Evolutionary conservation across 2,329 filamentous ascomycete species (phyloP).

Genomic region (Sphaceloma murrayae): DNA sequence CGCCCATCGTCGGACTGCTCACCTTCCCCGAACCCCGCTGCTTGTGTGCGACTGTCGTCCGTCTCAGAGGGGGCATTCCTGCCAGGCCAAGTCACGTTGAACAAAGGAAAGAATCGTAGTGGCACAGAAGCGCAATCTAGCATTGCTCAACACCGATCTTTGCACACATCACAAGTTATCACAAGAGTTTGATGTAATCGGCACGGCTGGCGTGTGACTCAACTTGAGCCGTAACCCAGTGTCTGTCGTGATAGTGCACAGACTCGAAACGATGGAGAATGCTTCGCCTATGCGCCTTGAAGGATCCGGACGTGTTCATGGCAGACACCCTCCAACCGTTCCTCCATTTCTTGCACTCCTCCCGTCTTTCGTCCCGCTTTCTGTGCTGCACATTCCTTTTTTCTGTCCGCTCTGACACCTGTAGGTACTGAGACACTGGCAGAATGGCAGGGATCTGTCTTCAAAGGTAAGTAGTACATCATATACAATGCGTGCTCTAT

Average conservation of each 20-base stretch:
- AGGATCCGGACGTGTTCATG: constrained; percentile 12
- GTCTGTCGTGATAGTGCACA: constrained; percentile 6
- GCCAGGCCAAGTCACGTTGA: too few species aligned
- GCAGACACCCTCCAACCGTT: constrained; percentile 15
- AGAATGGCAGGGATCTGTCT: too few species aligned
- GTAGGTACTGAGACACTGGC: constrained; percentile 1
- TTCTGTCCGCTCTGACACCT: constrained; percentile 1
- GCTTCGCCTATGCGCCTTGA: constrained; percentile 1
- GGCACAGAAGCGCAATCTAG: too few species aligned
- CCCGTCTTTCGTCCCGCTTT: not conserved
- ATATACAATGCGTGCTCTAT: constrained; percentile 5
- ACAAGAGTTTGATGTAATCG: not conserved
- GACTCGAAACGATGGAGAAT: constrained; percentile 11
- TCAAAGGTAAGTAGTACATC: constrained; percentile 9
- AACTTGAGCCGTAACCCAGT: constrained; percentile 2
- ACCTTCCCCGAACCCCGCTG: too few species aligned
- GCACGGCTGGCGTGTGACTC: constrained; percentile 9
- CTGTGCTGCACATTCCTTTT: constrained; percentile 10
- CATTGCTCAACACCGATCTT: too few species aligned
- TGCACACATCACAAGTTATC: not conserved
- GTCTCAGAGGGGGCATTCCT: too few species aligned
- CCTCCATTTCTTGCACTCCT: constrained; percentile 6
- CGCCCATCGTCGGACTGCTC: not conserved
- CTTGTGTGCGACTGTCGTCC: not conserved
- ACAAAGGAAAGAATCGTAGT: too few species aligned